These are phyloP conservation scores for Magnaporthiopsis rhizophila DNA, from an alignment of 2,329 filamentous ascomycete genomes.

Conservation along the genomic window DNA sequence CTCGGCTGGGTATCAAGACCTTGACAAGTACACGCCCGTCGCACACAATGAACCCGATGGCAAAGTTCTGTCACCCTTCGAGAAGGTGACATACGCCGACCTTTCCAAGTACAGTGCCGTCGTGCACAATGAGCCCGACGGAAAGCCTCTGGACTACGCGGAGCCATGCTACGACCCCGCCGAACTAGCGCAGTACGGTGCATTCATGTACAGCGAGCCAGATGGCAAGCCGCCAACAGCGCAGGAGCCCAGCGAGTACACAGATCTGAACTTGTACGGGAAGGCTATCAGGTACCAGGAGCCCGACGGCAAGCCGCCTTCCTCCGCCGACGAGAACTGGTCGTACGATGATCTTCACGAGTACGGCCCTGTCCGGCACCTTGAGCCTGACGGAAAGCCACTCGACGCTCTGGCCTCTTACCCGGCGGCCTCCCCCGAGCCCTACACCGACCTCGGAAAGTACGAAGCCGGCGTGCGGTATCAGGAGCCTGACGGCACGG, in stretches of 20 bases:
- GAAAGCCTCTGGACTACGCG: constrained; percentile 11
- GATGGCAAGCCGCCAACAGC: constrained; percentile 28
- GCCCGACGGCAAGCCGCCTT: constrained; percentile 16
- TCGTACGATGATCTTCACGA: constrained; percentile 20
- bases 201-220: constrained; percentile 23
- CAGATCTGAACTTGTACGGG: constrained; percentile 27
- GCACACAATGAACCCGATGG: constrained; percentile 30
- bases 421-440: constrained; percentile 23
- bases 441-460: constrained; percentile 28
- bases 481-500: constrained; percentile 25
- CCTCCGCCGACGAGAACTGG: constrained; percentile 14
- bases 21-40: constrained; percentile 29
- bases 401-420: not conserved
- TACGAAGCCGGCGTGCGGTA: constrained; percentile 27
- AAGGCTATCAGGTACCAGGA: constrained; percentile 27
- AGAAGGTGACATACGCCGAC: constrained; percentile 31
- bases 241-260: constrained; percentile 27
- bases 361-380: constrained; percentile 20
- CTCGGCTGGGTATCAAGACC: constrained; percentile 30
- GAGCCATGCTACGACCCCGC: constrained; percentile 10
- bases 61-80: constrained; percentile 25
- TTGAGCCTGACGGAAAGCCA: constrained; percentile 15
- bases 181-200: constrained; percentile 16
- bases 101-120: constrained; percentile 27
- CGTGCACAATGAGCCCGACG: constrained; percentile 24